Percentiles rank a stretch among this genome's conserved stretches.
Conservation (phyloP, 78 protist genomes). For the Dictyostelium purpureum region DNA sequence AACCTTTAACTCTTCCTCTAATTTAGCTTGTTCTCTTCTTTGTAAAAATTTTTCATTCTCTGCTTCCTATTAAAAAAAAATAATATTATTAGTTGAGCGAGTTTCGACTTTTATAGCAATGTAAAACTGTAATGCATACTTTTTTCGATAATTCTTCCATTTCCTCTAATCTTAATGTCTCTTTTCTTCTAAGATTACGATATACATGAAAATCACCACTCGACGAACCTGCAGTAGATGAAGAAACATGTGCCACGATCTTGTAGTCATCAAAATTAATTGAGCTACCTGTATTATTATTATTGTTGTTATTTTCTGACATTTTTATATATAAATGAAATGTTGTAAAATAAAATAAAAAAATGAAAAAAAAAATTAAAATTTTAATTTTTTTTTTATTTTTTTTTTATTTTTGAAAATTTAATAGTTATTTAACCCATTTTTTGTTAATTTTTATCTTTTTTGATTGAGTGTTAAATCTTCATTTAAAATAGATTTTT, state of each 20-base stretch:
- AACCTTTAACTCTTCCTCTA: constrained; percentile 27
- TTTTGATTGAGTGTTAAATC: too few species aligned
- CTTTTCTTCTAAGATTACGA: constrained; percentile 52
- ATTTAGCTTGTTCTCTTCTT: constrained; percentile 50
- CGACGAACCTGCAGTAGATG: constrained; percentile 53
- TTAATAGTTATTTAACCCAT: too few species aligned
- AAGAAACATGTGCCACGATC: constrained; percentile 30
- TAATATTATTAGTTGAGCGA: background rate
- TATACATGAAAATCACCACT: constrained; percentile 75
- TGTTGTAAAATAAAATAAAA: background rate
- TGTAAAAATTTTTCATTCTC: constrained; percentile 23
- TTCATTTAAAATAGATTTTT: too few species aligned
- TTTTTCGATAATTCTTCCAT: constrained; percentile 4
- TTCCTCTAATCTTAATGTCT: constrained; percentile 17
- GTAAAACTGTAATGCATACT: background rate
- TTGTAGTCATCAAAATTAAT: background rate
- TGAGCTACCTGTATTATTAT: background rate
- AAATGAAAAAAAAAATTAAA: background rate
- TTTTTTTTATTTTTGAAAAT: too few species aligned
- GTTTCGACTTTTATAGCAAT: background rate
- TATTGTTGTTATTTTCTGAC: background rate
- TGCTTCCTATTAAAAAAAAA: constrained; percentile 5
- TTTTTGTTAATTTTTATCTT: too few species aligned
- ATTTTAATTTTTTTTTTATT: too few species aligned
- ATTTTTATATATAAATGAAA: background rate